A percentile compares a stretch with the other conserved stretches of the same genome.
phyloP scores from a whole-genome alignment of 495 filamentous ascomycete species.

The Hypoxylon intermedium region DNA sequence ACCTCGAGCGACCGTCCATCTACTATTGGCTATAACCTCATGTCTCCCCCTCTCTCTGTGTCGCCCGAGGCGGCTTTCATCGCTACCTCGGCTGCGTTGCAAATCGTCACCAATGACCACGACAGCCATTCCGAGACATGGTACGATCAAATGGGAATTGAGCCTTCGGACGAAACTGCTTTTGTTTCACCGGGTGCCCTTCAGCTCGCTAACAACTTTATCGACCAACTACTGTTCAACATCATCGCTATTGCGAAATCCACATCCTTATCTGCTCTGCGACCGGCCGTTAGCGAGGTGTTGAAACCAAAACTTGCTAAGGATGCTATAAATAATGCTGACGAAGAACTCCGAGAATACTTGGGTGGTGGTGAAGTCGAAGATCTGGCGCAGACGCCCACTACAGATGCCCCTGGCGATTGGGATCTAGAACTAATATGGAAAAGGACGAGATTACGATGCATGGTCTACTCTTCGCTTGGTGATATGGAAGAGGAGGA shows the following conservation, averaged over 20 bases:
- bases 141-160: slow-evolving; percentile 69
- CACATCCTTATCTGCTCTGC: slow-evolving; percentile 77
- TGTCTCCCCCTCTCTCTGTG: slow-evolving; percentile 69
- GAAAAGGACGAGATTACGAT: slow-evolving; percentile 88
- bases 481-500: slow-evolving; percentile 98
- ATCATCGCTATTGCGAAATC: slow-evolving; percentile 82
- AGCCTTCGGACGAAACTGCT: slow-evolving; percentile 70
- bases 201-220: slow-evolving; percentile 84
- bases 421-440: slow-evolving; percentile 90
- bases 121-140: slow-evolving; percentile 71
- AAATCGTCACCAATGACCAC: slow-evolving; percentile 89
- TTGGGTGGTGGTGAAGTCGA: slow-evolving; percentile 80
- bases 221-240: slow-evolving; percentile 91
- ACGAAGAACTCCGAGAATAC: slow-evolving; percentile 90
- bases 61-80: slow-evolving; percentile 87
- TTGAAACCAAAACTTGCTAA: slow-evolving; percentile 86
- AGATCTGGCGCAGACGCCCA: slow-evolving; percentile 63
- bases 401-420: slow-evolving; percentile 59
- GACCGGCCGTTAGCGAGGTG: slow-evolving; percentile 84
- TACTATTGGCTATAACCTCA: slow-evolving; percentile 55
- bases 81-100: slow-evolving; percentile 84
- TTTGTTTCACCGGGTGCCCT: slow-evolving; percentile 78
- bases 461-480: slow-evolving; percentile 97
- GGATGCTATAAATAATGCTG: slow-evolving; percentile 85
- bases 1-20: slow-evolving; percentile 64